A percentile compares a stretch with the other conserved stretches of the same genome.
These are phyloP conservation scores for Deuterostichococcus epilithicus DNA, from an alignment of 139 green algal genomes.

Conservation along the genomic window DNA sequence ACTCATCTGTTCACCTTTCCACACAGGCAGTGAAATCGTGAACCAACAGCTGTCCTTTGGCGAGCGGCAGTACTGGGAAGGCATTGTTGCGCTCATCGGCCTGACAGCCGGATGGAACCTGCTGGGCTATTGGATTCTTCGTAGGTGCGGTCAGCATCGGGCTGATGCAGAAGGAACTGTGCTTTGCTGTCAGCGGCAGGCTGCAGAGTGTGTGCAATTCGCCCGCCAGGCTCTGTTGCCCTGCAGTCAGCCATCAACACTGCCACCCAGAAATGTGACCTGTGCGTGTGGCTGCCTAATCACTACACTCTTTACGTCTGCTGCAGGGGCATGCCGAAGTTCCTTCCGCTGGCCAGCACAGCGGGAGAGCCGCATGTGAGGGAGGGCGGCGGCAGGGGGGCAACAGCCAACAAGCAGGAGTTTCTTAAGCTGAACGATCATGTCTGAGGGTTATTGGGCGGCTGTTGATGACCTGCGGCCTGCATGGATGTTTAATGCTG, in stretches of 20 bases:
- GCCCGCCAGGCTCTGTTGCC: no score
- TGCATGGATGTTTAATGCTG: no score
- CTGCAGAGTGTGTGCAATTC: no score
- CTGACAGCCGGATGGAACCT: slow-evolving; percentile 23
- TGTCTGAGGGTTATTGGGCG: no score
- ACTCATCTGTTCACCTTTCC: not conserved
- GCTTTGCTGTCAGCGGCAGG: no score
- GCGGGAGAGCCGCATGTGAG: not conserved
- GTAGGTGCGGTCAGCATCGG: not conserved
- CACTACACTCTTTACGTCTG: not conserved
- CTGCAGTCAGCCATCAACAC: no score
- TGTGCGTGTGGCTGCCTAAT: no score
- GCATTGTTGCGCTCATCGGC: slow-evolving; percentile 22
- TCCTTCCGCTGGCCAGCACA: not conserved
- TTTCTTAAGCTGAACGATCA: no score
- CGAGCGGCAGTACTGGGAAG: slow-evolving; percentile 24
- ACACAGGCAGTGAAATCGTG: not conserved
- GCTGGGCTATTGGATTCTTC: slow-evolving; percentile 30
- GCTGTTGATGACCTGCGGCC: no score
- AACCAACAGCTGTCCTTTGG: slow-evolving; percentile 17
- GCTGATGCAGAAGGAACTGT: not conserved
- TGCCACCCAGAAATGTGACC: no score
- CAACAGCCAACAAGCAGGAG: no score
- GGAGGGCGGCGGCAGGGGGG: no score
- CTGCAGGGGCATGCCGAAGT: not conserved